Evolutionary conservation across 1,284 basidiomycete genomes (phyloP).

Genomic region (Cerrena zonata): DNA sequence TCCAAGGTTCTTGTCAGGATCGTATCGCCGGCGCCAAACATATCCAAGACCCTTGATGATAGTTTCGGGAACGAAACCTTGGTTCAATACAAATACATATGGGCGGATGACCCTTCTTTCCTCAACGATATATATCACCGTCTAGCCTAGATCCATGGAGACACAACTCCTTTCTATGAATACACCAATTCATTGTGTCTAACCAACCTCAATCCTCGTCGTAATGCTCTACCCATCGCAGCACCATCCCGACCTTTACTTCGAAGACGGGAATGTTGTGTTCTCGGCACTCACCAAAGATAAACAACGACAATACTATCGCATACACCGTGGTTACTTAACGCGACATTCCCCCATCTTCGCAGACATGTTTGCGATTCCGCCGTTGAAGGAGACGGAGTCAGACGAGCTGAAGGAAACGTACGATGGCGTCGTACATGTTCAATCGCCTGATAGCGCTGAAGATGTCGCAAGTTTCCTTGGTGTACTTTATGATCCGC

Average conservation of each 20-base stretch:
- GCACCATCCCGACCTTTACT: constrained; percentile 27
- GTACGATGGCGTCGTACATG: constrained; percentile 27
- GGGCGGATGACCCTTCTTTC: no score
- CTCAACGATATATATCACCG: no score
- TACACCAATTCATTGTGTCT: no score
- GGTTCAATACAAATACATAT: no score
- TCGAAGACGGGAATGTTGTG: constrained; percentile 29
- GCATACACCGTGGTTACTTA: constrained; percentile 26
- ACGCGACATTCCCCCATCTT: constrained; percentile 25
- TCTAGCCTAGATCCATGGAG: no score
- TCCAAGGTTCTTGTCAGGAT: no score
- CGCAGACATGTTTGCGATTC: constrained; percentile 27
- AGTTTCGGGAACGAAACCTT: no score
- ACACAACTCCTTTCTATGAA: no score
- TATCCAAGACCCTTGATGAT: no score
- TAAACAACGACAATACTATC: constrained; percentile 20
- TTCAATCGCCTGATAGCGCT: constrained; percentile 27
- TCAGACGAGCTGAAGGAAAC: constrained; percentile 16
- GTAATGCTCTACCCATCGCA: background rate
- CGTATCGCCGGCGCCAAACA: no score
- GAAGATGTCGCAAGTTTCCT: constrained; percentile 27
- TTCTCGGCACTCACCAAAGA: constrained; percentile 19
- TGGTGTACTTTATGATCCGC: constrained; percentile 27
- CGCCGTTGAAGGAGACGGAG: constrained; percentile 17
- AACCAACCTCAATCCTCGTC: no score